These are phyloP conservation scores for Drosera spatulata DNA, from an alignment of 179 eudicot genomes.

Conservation along the genomic window DNA sequence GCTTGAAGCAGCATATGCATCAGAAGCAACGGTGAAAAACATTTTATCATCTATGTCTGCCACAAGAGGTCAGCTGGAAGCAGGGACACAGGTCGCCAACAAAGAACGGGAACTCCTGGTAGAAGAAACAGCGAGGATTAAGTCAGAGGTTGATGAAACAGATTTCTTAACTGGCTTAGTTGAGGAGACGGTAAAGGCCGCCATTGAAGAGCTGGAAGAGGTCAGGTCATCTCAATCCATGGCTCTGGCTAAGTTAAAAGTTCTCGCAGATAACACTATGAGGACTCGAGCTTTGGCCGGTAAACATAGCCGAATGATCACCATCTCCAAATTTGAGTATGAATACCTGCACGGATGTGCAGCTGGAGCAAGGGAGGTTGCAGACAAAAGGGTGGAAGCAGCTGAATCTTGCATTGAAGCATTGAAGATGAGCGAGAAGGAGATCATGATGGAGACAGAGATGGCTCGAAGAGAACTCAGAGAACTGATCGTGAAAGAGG, in stretches of 20 bases:
- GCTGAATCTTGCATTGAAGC: conserved; percentile 79
- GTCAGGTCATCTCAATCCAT: conserved; percentile 45
- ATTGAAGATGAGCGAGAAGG: conserved; percentile 56
- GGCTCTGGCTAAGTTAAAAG: conserved; percentile 50
- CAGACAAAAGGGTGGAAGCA: conserved; percentile 81
- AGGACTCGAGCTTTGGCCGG: conserved; percentile 39
- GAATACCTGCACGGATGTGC: conserved; percentile 67
- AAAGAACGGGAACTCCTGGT: conserved; percentile 30
- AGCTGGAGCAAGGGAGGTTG: conserved; percentile 44
- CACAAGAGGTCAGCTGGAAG: conserved; percentile 37
- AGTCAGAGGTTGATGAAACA: conserved; percentile 30
- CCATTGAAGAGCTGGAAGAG: conserved; percentile 47
- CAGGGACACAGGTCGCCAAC: conserved; percentile 31
- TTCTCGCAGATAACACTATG: conserved; percentile 32
- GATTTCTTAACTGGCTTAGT: conserved; percentile 34
- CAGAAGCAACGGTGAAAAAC: conserved; percentile 40
- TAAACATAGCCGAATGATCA: conserved; percentile 38
- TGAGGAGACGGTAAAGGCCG: conserved; percentile 36
- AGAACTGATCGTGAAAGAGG: conserved; percentile 37
- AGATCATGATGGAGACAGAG: conserved; percentile 36
- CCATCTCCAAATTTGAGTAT: conserved; percentile 72
- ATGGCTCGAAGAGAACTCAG: conserved; percentile 19
- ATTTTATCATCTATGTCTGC: conserved; percentile 31
- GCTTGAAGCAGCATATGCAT: conserved; percentile 36
- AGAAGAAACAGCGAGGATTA: conserved; percentile 33